phyloP scores from a whole-genome alignment of 345 rosid genomes.

The Rhodamnia argentea region DNA sequence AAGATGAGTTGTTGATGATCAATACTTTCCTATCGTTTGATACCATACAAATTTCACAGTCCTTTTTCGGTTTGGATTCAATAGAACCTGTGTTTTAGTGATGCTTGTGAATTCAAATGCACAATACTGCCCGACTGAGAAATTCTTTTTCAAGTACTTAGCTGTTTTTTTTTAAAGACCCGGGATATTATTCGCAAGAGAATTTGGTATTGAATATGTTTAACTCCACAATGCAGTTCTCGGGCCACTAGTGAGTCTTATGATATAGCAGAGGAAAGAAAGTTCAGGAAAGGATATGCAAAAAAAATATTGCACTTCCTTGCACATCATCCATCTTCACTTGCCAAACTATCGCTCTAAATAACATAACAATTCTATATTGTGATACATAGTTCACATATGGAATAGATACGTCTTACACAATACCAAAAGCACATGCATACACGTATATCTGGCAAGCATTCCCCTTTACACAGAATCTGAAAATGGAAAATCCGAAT shows the following conservation, averaged over 20 bases:
- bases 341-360: not conserved
- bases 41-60: not conserved
- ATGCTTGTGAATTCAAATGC: not conserved
- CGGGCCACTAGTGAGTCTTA: not conserved
- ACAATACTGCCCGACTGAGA: not conserved
- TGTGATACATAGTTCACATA: not conserved
- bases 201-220: not conserved
- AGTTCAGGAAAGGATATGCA: not conserved
- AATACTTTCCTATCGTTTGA: not conserved
- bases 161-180: not conserved
- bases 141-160: not conserved
- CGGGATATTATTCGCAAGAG: not conserved
- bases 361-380: not conserved
- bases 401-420: not conserved
- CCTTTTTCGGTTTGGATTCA: not conserved
- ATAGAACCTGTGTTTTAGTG: not conserved
- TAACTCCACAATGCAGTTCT: not conserved
- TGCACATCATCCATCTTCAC: not conserved
- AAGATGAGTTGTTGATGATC: too few relatives aligned
- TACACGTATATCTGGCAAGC: not conserved
- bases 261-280: not conserved
- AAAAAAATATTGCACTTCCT: not conserved
- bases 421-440: not conserved
- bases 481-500: conserved; percentile 11
- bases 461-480: conserved; percentile 17